Evolutionary conservation across 1,139 yeast species (phyloP).

Genomic region (Magnusiomyces ingens): DNA sequence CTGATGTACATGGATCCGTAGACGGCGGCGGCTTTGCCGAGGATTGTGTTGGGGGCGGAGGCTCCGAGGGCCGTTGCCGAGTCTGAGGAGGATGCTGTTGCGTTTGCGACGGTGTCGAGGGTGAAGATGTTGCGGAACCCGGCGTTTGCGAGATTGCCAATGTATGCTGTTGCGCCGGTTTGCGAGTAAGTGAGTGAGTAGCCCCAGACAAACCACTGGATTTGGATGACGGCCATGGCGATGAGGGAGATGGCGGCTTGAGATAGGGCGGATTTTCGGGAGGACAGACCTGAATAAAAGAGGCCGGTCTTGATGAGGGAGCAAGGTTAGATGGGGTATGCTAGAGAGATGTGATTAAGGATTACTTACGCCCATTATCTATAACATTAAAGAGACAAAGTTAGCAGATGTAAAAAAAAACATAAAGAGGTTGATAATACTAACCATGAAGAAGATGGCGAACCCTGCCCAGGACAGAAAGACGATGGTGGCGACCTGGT

Average conservation of each 20-base stretch:
- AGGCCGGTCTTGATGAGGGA: conserved; percentile 34
- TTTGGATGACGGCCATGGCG: conserved; percentile 38
- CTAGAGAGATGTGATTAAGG: neutral
- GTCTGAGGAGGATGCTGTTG: conserved; percentile 20
- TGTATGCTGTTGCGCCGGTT: conserved; percentile 34
- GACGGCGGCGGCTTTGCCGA: conserved; percentile 24
- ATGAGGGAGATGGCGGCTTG: conserved; percentile 48
- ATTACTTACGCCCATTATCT: neutral
- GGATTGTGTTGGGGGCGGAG: neutral
- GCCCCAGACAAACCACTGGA: conserved; percentile 50
- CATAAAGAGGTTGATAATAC: neutral
- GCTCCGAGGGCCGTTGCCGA: conserved; percentile 32
- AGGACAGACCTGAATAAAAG: conserved; percentile 55
- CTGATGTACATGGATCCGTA: conserved; percentile 48
- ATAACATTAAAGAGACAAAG: neutral
- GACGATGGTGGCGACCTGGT: conserved; percentile 9
- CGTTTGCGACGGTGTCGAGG: conserved; percentile 39
- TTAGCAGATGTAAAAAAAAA: neutral
- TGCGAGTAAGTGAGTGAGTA: conserved; percentile 45
- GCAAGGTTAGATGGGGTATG: neutral
- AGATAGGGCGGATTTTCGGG: conserved; percentile 48
- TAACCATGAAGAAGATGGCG: conserved; percentile 11
- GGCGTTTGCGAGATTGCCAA: conserved; percentile 43
- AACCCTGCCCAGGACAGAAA: conserved; percentile 12
- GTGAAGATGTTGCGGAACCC: conserved; percentile 35